Conservation (phyloP, 495 filamentous ascomycete genomes). For the Tuber umbilicatum region DNA sequence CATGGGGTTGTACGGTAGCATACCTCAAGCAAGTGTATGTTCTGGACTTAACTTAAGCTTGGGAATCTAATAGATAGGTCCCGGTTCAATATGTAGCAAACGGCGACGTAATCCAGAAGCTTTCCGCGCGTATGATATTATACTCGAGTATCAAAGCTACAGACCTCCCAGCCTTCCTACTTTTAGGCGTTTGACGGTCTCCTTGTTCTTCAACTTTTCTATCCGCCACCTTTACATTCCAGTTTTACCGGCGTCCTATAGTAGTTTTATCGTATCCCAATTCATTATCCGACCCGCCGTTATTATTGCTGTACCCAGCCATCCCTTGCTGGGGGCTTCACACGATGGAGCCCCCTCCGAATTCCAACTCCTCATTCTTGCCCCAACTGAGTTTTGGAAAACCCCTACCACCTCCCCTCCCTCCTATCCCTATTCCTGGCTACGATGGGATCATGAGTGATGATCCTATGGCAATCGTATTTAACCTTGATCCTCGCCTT, state of each 20-base stretch:
- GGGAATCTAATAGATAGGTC: background rate
- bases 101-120: background rate
- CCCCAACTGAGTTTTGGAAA: conserved; percentile 8
- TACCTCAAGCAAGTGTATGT: background rate
- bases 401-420: conserved; percentile 16
- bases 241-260: background rate
- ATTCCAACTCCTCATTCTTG: conserved; percentile 17
- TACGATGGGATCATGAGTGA: conserved; percentile 32
- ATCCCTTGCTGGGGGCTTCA: conserved; percentile 22
- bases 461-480: conserved; percentile 32
- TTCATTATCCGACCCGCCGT: background rate
- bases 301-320: background rate
- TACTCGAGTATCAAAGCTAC: background rate
- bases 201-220: background rate
- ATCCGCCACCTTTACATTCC: background rate
- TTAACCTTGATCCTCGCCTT: conserved; percentile 37
- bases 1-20: background rate
- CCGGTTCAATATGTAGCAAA: background rate
- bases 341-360: conserved; percentile 18
- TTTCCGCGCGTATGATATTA: background rate
- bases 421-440: conserved; percentile 33
- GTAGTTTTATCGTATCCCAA: background rate
- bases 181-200: background rate
- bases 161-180: background rate
- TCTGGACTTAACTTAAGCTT: background rate